phyloP scores from a whole-genome alignment of 2,329 filamentous ascomycete species.

The Aspergillus felis region DNA sequence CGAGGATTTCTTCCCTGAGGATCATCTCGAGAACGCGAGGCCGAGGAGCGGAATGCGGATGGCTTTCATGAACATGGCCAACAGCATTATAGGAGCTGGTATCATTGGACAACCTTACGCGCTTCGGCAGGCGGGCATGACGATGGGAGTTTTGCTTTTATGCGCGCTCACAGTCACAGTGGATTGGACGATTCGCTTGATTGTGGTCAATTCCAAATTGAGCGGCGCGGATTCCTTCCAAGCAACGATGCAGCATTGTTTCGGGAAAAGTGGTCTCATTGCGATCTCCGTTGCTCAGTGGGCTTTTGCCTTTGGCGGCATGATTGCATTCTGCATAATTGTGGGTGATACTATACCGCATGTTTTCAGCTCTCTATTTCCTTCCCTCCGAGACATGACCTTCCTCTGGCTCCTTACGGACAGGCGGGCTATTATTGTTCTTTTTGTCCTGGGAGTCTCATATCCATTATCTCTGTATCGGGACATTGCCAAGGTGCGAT shows the following conservation, averaged over 20 bases:
- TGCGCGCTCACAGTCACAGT: slow-evolving; percentile 75
- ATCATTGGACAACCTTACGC: slow-evolving; percentile 89
- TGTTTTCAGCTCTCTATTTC: slow-evolving; percentile 79
- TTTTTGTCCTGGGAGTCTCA: slow-evolving; percentile 81
- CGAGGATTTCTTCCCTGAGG: slow-evolving; percentile 54
- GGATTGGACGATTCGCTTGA: slow-evolving; percentile 96
- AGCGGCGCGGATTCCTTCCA: slow-evolving; percentile 93
- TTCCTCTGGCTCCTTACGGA: slow-evolving; percentile 80
- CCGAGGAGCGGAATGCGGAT: slow-evolving; percentile 81
- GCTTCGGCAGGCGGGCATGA: slow-evolving; percentile 84
- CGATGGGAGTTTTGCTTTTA: slow-evolving; percentile 74
- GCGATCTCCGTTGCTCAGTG: slow-evolving; percentile 92
- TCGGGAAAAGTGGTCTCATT: slow-evolving; percentile 79
- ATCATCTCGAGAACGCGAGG: slow-evolving; percentile 58
- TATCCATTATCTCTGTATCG: slow-evolving; percentile 90
- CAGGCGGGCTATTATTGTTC: slow-evolving; percentile 76
- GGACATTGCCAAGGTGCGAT: slow-evolving; percentile 86
- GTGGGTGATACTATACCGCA: slow-evolving; percentile 95
- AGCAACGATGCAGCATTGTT: slow-evolving; percentile 92
- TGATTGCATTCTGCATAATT: slow-evolving; percentile 97
- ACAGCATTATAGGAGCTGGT: slow-evolving; percentile 83
- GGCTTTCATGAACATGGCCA: slow-evolving; percentile 99
- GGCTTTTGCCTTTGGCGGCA: slow-evolving; percentile 97
- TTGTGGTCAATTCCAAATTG: slow-evolving; percentile 96
- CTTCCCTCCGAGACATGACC: slow-evolving; percentile 65